Evolutionary conservation across 2,329 filamentous ascomycete genomes (phyloP).

Genomic region (Xylaria sp.): DNA sequence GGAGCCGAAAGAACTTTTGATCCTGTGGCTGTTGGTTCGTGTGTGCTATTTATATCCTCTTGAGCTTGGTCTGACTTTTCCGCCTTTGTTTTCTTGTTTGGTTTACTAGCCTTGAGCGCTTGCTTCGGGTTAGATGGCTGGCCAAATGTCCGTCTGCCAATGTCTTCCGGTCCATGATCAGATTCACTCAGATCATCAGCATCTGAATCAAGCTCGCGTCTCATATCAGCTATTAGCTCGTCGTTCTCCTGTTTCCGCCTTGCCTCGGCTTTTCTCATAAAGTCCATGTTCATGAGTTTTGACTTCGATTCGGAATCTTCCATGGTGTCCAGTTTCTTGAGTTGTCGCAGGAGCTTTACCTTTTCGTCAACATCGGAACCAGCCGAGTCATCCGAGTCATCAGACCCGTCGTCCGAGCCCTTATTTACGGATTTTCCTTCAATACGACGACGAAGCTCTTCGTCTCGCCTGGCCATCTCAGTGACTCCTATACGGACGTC

Average conservation of each 20-base stretch:
- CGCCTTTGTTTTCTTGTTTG: constrained; percentile 51
- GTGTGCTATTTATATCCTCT: constrained; percentile 52
- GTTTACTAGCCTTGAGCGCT: constrained; percentile 27
- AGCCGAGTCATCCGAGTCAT: constrained; percentile 65
- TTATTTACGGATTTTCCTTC: constrained; percentile 68
- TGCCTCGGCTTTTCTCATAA: constrained; percentile 92
- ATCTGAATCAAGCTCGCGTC: constrained; percentile 76
- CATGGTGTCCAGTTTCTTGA: constrained; percentile 58
- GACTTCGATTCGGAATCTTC: constrained; percentile 68
- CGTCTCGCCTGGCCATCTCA: constrained; percentile 84
- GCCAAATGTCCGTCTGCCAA: constrained; percentile 79
- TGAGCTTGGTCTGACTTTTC: constrained; percentile 55
- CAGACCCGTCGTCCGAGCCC: constrained; percentile 49
- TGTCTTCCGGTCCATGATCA: constrained; percentile 64
- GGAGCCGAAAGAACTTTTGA: constrained; percentile 43
- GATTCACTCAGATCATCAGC: constrained; percentile 61
- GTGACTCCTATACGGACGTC: constrained; percentile 81
- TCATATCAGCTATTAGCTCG: constrained; percentile 75
- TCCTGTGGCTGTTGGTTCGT: constrained; percentile 41
- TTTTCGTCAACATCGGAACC: constrained; percentile 67
- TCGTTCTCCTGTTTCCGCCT: constrained; percentile 83
- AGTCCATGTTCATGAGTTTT: constrained; percentile 85
- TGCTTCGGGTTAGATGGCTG: constrained; percentile 53
- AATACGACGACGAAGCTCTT: constrained; percentile 82
- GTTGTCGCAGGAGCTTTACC: constrained; percentile 60